These are phyloP conservation scores for Nannizziopsis barbatae DNA, from an alignment of 2,329 filamentous ascomycete genomes.

Conservation along the genomic window DNA sequence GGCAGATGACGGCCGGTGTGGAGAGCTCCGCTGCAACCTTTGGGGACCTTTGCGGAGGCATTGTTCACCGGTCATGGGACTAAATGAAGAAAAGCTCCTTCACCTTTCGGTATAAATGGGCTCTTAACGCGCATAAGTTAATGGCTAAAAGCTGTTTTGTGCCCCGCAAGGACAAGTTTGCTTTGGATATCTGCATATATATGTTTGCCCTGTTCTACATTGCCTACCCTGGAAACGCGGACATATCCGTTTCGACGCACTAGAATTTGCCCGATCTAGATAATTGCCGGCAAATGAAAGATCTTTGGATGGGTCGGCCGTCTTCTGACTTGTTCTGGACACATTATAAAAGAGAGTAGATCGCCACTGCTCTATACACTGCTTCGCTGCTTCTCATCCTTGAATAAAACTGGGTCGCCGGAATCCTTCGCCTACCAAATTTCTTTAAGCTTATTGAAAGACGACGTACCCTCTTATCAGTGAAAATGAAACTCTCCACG, in stretches of 20 bases:
- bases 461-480: not conserved
- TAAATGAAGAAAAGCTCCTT: not conserved
- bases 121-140: not conserved
- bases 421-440: not conserved
- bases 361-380: too few relatives aligned
- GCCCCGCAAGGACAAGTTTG: not conserved
- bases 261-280: too few relatives aligned
- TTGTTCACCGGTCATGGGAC: too few relatives aligned
- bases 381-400: too few relatives aligned
- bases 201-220: not conserved
- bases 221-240: not conserved
- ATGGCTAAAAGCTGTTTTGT: not conserved
- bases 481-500: slow-evolving; percentile 4
- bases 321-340: too few relatives aligned
- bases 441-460: not conserved
- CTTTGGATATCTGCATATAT: slow-evolving; percentile 3
- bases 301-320: too few relatives aligned
- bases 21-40: too few relatives aligned
- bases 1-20: too few relatives aligned
- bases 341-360: too few relatives aligned
- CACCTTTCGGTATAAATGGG: not conserved
- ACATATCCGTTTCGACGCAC: not conserved
- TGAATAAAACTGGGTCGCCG: too few relatives aligned
- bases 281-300: too few relatives aligned
- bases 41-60: too few relatives aligned